Evolutionary conservation across 805 yeast species (phyloP).

Genomic region (Candida odintsovae): DNA sequence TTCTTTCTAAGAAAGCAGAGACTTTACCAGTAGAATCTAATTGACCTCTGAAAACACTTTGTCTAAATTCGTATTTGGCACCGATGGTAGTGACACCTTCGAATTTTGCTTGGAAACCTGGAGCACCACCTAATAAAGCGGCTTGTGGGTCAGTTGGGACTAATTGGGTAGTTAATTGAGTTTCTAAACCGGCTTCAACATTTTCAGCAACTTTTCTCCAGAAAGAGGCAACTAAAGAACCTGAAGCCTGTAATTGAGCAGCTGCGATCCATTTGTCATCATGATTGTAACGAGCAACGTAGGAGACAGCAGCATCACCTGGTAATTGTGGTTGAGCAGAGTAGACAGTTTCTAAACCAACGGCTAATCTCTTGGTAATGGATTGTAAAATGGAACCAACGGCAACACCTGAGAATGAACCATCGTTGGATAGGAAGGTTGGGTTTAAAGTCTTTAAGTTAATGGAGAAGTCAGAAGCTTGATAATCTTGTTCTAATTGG

Average conservation of each 20-base stretch:
- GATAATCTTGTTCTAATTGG: slow-evolving; percentile 94
- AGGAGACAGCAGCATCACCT: slow-evolving; percentile 87
- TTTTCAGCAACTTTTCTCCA: slow-evolving; percentile 91
- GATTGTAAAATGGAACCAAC: slow-evolving; percentile 90
- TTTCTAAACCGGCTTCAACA: slow-evolving; percentile 92
- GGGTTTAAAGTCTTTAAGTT: slow-evolving; percentile 93
- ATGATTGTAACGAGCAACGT: slow-evolving; percentile 83
- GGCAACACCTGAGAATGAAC: slow-evolving; percentile 83
- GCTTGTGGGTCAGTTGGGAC: slow-evolving; percentile 56
- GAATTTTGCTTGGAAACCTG: slow-evolving; percentile 76
- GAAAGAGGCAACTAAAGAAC: slow-evolving; percentile 82
- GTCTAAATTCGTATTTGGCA: slow-evolving; percentile 97
- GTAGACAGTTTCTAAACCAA: slow-evolving; percentile 92
- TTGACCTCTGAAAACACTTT: slow-evolving; percentile 92
- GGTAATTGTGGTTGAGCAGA: slow-evolving; percentile 70
- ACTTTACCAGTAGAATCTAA: slow-evolving; percentile 89
- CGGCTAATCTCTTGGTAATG: slow-evolving; percentile 71
- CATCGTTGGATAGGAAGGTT: slow-evolving; percentile 51
- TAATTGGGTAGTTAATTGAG: slow-evolving; percentile 72
- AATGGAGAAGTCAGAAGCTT: slow-evolving; percentile 81
- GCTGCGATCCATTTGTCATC: slow-evolving; percentile 84
- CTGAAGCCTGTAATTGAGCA: slow-evolving; percentile 91
- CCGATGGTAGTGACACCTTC: slow-evolving; percentile 94
- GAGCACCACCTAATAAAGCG: slow-evolving; percentile 70
- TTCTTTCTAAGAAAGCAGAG: slow-evolving; percentile 84